These are phyloP conservation scores for Mitragyna speciosa DNA, from an alignment of 257 asterid genomes.

Conservation along the genomic window DNA sequence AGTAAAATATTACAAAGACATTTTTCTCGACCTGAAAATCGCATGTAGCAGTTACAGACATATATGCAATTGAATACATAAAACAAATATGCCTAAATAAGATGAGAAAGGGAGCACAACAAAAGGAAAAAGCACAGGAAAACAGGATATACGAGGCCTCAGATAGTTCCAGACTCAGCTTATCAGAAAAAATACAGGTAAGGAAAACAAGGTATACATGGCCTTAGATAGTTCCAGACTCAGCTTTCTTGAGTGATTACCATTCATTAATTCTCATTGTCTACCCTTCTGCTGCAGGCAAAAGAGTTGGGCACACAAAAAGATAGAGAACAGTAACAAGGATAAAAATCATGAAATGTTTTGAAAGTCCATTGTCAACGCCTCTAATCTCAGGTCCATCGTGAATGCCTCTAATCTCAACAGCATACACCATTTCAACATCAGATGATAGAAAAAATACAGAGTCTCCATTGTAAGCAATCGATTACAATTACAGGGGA, in stretches of 20 bases:
- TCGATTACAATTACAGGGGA: not conserved
- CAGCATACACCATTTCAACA: not conserved
- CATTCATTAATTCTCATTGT: not conserved
- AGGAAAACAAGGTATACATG: not conserved
- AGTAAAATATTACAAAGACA: conserved; percentile 57
- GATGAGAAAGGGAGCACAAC: not conserved
- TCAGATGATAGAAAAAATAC: not conserved
- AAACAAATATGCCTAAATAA: not conserved
- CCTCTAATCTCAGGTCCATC: not conserved
- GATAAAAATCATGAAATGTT: not conserved
- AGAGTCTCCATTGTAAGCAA: not conserved
- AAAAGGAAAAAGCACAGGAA: not conserved
- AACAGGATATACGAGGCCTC: not conserved
- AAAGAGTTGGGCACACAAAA: not conserved
- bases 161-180: not conserved
- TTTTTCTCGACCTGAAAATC: conserved; percentile 57
- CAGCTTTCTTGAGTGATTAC: not conserved
- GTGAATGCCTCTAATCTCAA: not conserved
- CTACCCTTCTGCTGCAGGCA: not conserved
- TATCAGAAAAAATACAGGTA: not conserved
- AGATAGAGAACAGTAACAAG: not conserved
- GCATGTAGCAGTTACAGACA: not conserved
- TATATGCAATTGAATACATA: not conserved
- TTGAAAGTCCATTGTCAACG: not conserved
- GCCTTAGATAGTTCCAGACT: not conserved